Base-by-base conservation (phyloP, 768 basidiomycete species). In the Boletus sp. region DNA sequence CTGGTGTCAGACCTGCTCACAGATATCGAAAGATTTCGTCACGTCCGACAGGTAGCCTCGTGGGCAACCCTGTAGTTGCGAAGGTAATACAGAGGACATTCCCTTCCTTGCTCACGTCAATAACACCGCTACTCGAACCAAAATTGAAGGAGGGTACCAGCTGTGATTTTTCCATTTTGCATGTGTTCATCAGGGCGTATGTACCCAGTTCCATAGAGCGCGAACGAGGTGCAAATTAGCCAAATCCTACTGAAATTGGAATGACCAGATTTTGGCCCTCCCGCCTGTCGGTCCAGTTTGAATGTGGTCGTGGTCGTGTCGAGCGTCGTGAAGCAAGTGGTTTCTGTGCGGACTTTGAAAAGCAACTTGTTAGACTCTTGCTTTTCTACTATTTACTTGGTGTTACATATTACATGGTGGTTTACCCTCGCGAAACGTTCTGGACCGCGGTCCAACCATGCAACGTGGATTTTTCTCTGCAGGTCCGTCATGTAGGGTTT, bases 121-220 rank as follows among this genome's bases (percentile, higher is more conserved):
- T 54, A 40, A 52, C 12, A 44, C 32, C 36, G 48, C 7, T 8
- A 54, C 14, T 42, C 28, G 24, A 39, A 33, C 39, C 47, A 45
- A 40, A 54, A 12, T n/a, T n/a, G n/a, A 39, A 59, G 24, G 24
- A 24, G 47, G 50, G 49, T 57, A 75, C 76, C 76, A 50, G 75
- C 71, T 11, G 64, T 68, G 17, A 71, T 61, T 59, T 77, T 75
- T 39, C 72, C 76, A 59, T 72, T 75, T 61, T 77, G 76, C 61
- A 76, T 73, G 56, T 75, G 66, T 60, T 77, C 76, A 53, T 77
- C 76, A 8, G 76, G 76, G 53, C 76, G 76, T 33, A 77, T 76
- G 55, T 76, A 77, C 0, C 69, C 75, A 7, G 63, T 67, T 17
- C 75, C 71, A 48, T 57, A 61, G 18, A 77, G 54, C 6, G 76